Evolutionary conservation across 176 grass and related monocot species (phyloP).

Genomic region (Musa beccarii): DNA sequence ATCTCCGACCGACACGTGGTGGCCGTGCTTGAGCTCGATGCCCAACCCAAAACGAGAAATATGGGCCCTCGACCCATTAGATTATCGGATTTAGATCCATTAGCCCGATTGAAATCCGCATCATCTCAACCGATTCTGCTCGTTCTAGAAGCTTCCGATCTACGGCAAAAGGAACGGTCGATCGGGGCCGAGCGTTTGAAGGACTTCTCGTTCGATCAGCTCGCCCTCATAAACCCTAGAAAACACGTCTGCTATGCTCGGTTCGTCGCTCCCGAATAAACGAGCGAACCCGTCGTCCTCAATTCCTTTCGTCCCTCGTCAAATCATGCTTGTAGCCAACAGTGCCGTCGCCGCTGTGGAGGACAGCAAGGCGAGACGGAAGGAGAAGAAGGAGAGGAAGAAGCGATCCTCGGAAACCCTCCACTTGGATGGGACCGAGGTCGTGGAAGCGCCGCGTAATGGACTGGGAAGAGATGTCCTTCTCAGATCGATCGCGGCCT

Average conservation of each 20-base stretch:
- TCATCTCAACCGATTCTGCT: too few relatives aligned
- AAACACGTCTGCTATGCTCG: neutral
- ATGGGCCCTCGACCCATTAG: too few relatives aligned
- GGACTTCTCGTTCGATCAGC: too few relatives aligned
- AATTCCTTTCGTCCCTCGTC: constrained; percentile 63
- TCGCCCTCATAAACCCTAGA: neutral
- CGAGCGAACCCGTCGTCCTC: constrained; percentile 9
- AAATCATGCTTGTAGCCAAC: constrained; percentile 35
- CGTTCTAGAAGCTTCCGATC: neutral
- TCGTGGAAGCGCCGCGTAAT: neutral
- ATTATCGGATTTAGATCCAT: too few relatives aligned
- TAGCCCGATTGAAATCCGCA: too few relatives aligned
- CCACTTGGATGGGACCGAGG: neutral
- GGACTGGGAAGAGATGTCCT: constrained; percentile 22
- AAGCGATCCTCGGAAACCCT: constrained; percentile 14
- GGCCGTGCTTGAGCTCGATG: too few relatives aligned
- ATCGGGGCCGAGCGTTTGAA: neutral
- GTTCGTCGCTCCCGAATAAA: neutral
- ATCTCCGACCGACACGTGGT: too few relatives aligned
- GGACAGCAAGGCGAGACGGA: constrained; percentile 8
- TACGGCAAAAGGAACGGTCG: neutral
- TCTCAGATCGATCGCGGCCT: constrained; percentile 57
- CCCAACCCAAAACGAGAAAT: too few relatives aligned
- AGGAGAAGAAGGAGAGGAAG: constrained; percentile 21
- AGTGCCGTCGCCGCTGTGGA: constrained; percentile 34